phyloP scores from a whole-genome alignment of 495 filamentous ascomycete species.

The Penicillium chermesinum region DNA sequence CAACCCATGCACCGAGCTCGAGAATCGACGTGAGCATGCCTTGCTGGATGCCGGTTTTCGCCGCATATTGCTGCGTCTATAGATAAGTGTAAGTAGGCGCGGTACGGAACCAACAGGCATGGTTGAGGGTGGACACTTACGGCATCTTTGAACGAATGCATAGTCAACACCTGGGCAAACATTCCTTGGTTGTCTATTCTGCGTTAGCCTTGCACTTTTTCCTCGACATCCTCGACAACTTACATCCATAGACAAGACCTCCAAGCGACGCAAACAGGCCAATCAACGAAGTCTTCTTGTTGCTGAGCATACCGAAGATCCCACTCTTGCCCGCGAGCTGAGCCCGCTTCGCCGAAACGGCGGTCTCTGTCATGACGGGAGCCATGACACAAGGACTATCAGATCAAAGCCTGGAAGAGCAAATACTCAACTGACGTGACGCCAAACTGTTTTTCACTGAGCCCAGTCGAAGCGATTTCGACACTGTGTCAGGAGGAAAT shows the following conservation, averaged over 20 bases:
- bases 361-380: constrained; percentile 16
- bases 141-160: constrained; percentile 25
- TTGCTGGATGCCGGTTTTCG: constrained; percentile 46
- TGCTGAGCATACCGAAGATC: constrained; percentile 26
- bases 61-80: constrained; percentile 30
- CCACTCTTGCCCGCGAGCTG: constrained; percentile 28
- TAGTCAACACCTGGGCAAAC: constrained; percentile 35
- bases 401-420: neutral
- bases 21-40: constrained; percentile 72
- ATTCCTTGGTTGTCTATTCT: constrained; percentile 35
- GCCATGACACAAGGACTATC: constrained; percentile 10
- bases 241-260: constrained; percentile 36
- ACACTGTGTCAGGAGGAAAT: too few relatives aligned
- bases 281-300: constrained; percentile 32
- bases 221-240: constrained; percentile 1
- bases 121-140: constrained; percentile 7
- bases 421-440: too few relatives aligned
- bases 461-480: too few relatives aligned
- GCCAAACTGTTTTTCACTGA: too few relatives aligned
- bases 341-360: constrained; percentile 34
- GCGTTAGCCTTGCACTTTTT: neutral
- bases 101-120: neutral
- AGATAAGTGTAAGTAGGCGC: neutral
- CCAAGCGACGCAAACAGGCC: constrained; percentile 33
- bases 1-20: constrained; percentile 79